phyloP scores from a whole-genome alignment of 2,329 filamentous ascomycete species.

The Hyphodiscus sp. region DNA sequence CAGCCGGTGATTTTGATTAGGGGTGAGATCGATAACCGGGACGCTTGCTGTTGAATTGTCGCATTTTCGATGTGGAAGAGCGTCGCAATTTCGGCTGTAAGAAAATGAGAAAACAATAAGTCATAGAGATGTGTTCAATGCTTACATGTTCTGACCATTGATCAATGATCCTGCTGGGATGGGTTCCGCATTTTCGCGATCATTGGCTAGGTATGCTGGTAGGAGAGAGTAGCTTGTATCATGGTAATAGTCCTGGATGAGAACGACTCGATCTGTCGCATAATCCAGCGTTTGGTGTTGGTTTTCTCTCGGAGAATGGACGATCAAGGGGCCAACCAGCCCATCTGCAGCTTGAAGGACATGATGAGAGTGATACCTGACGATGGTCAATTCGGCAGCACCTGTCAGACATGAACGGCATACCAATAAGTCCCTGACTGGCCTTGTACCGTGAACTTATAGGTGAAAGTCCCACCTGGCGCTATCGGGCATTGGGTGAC shows the following conservation, averaged over 20 bases:
- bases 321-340: constrained; percentile 54
- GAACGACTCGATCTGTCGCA: constrained; percentile 52
- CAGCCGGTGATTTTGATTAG: constrained; percentile 52
- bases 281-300: constrained; percentile 42
- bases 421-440: neutral
- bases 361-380: constrained; percentile 50
- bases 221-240: constrained; percentile 37
- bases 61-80: constrained; percentile 33
- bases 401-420: neutral
- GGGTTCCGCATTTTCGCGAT: constrained; percentile 33
- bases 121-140: neutral
- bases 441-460: constrained; percentile 54
- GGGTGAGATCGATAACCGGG: constrained; percentile 38
- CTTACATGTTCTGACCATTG: constrained; percentile 25
- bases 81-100: constrained; percentile 28
- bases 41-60: constrained; percentile 31
- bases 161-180: constrained; percentile 36
- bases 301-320: constrained; percentile 48
- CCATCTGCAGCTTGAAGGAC: constrained; percentile 59
- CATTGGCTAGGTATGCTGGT: constrained; percentile 28
- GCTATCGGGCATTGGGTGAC: constrained; percentile 61
- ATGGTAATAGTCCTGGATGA: constrained; percentile 65
- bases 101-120: neutral
- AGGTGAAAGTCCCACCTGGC: constrained; percentile 55
- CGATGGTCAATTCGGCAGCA: neutral